Percentiles rank a stretch among this genome's conserved stretches.
These are phyloP conservation scores for Umbelopsis vinacea DNA, from an alignment of 192 early-diverging fungal species.

Conservation along the genomic window DNA sequence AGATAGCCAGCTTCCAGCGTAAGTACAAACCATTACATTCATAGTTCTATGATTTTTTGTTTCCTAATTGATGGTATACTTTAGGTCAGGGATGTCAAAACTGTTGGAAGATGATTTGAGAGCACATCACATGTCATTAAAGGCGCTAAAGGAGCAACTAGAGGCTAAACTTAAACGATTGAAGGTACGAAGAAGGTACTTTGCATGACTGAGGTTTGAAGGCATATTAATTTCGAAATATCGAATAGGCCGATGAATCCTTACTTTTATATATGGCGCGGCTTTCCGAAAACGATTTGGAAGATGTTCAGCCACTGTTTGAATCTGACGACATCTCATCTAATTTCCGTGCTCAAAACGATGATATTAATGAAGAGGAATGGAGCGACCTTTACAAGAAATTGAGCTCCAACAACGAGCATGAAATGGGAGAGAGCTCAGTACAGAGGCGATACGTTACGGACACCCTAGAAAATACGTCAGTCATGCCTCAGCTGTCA, in stretches of 20 bases:
- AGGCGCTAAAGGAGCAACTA: neutral
- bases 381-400: neutral
- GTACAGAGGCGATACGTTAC: constrained; percentile 1
- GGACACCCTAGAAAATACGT: neutral
- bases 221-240: too few relatives aligned
- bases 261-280: neutral
- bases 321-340: neutral
- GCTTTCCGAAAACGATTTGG: constrained; percentile 1
- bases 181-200: neutral
- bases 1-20: constrained; percentile 2
- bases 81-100: constrained; percentile 15
- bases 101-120: constrained; percentile 5
- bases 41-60: neutral
- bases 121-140: neutral
- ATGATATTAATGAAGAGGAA: neutral
- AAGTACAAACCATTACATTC: neutral
- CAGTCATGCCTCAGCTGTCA: neutral
- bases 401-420: neutral
- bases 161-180: neutral
- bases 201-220: neutral
- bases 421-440: neutral
- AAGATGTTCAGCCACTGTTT: neutral
- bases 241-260: neutral
- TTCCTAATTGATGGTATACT: neutral
- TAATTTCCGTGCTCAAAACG: neutral